Conservation (phyloP, 1,284 basidiomycete species). For the Trichosporon sp. region DNA sequence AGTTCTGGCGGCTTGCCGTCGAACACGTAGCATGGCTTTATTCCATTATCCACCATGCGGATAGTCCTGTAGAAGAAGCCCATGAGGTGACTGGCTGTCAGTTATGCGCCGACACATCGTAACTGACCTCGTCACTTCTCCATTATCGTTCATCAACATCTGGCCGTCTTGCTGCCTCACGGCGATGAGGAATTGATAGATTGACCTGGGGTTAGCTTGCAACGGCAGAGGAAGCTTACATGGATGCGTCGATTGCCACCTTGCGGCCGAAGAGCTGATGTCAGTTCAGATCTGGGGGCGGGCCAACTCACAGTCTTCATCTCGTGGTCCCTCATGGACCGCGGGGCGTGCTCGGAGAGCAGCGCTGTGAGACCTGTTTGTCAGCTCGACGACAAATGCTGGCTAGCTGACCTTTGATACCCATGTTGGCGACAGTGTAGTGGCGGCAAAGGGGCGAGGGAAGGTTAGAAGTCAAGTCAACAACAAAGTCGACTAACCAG, state of each 20-base stretch:
- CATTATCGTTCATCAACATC: constrained; percentile 90
- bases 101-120: not conserved
- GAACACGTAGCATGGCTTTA: constrained; percentile 97
- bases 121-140: constrained; percentile 79
- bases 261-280: constrained; percentile 80
- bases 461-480: not conserved
- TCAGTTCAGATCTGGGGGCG: not conserved
- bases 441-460: not conserved
- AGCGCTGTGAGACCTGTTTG: constrained; percentile 72
- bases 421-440: constrained; percentile 22
- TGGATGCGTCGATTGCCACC: constrained; percentile 97
- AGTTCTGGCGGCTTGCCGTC: constrained; percentile 97
- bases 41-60: constrained; percentile 97
- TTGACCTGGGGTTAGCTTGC: constrained; percentile 37
- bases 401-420: constrained; percentile 41
- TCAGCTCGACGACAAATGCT: too few species aligned
- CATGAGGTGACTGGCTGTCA: constrained; percentile 73
- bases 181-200: constrained; percentile 89
- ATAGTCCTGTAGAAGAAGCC: constrained; percentile 97
- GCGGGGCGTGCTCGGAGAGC: constrained; percentile 82
- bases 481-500: not conserved
- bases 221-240: constrained; percentile 59
- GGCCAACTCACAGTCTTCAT: constrained; percentile 68
- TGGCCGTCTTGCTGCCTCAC: constrained; percentile 95
- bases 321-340: constrained; percentile 80